Percentiles rank a stretch among this genome's conserved stretches.
Conservation (phyloP, 164 flowering plant genomes). For the Protea cynaroides region DNA sequence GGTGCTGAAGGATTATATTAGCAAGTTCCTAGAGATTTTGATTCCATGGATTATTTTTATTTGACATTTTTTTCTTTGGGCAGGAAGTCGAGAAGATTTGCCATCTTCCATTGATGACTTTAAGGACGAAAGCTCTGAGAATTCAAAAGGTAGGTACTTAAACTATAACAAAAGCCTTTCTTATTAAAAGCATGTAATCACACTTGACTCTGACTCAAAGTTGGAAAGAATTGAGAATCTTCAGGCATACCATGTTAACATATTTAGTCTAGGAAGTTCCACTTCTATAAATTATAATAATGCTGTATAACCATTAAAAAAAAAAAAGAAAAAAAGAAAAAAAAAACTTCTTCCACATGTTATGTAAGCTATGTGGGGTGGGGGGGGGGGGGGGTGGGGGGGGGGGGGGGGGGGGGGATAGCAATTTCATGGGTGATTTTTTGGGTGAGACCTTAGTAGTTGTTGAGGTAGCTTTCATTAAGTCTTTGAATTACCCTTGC, state of each 20-base stretch:
- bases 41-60: background rate
- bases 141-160: conserved; percentile 21
- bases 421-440: too few species aligned
- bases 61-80: conserved; percentile 10
- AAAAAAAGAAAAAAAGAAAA: too few species aligned
- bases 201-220: conserved; percentile 27
- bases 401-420: too few species aligned
- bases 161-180: conserved; percentile 27
- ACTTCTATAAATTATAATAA: too few species aligned
- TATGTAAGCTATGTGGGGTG: too few species aligned
- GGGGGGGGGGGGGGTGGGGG: too few species aligned
- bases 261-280: conserved; percentile 45
- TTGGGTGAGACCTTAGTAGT: too few species aligned
- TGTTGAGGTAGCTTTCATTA: too few species aligned
- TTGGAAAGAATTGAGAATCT: conserved; percentile 30
- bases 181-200: conserved; percentile 27
- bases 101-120: conserved; percentile 34
- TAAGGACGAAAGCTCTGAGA: conserved; percentile 33
- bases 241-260: conserved; percentile 27
- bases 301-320: too few species aligned
- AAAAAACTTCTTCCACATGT: too few species aligned
- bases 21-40: background rate
- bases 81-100: conserved; percentile 76
- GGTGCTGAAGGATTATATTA: background rate
- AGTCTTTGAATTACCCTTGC: too few species aligned